Base-by-base conservation (phyloP, 768 basidiomycete genomes). In the Auriscalpium microsporum region DNA sequence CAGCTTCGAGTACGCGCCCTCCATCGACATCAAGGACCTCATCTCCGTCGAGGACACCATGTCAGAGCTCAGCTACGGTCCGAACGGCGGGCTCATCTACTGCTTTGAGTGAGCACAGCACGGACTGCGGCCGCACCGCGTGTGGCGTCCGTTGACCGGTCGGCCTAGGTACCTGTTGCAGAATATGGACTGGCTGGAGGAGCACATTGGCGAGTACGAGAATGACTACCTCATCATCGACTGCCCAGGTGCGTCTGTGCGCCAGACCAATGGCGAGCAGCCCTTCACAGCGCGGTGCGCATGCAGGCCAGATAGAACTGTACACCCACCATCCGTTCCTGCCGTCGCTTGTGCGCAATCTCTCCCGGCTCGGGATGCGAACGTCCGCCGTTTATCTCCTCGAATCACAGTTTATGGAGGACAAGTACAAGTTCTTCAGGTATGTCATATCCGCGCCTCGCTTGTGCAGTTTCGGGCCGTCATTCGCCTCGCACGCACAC, bases 371-470 rank as follows among this genome's bases (percentile, higher is more conserved):
- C 68, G 86, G 88, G 47, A 86, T 98, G 58, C 78, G 94, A 56
- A 83, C 83, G n/a, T 91, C 87, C 63, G 90, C 90, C 4, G 84
- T 83, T 34, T 99, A 98, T 68, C 81, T 99, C 44, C 84, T 99
- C 59, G 96, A 99, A 67, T 94, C 91, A 0, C 96, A 99, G 63
- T 99, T 99, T 72, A 98, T 98, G 93, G 96, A 99, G 71, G 96
- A 99, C 70, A 87, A 89, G 61, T 90, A 93, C 70, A 99, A 99
- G 66, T 99, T 96, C 72, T 99, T 99, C 72, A 88, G 88, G 90
- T 86, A 49, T 36, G 62, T 56, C 54, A 19, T 38, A 5, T 37
- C 14, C n/a, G 16, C 23, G 44, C 56, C 40, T 56, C n/a, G 8
- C 47, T 37, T 51, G 21, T 28, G 28, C 28, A 28, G 2, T 28